These are phyloP conservation scores for Salix brachista DNA, from an alignment of 345 rosid genomes.

Conservation along the genomic window DNA sequence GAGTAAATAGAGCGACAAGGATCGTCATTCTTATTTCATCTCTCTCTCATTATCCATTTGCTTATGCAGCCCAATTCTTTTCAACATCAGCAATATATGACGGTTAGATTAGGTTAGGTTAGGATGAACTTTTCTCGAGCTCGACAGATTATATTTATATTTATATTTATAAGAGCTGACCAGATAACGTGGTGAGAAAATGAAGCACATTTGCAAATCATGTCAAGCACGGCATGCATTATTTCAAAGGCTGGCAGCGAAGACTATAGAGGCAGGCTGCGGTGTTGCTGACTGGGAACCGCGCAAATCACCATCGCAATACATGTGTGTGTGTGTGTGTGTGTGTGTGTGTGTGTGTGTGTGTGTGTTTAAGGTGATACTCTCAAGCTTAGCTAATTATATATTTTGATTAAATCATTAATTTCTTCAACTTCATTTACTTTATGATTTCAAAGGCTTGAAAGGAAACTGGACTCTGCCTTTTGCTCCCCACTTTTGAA, in stretches of 20 bases:
- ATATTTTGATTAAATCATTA: too few species aligned
- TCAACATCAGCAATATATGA: neutral
- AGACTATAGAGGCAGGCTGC: neutral
- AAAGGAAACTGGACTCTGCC: neutral
- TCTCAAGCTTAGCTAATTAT: too few species aligned
- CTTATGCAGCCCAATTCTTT: neutral
- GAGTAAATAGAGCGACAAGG: neutral
- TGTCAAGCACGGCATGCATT: constrained; percentile 11
- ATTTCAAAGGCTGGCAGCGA: neutral
- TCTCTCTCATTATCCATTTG: too few species aligned
- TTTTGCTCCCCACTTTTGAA: neutral
- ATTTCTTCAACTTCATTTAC: too few species aligned
- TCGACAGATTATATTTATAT: too few species aligned
- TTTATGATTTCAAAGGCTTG: neutral
- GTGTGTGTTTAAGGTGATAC: too few species aligned
- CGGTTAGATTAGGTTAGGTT: neutral
- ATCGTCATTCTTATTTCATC: neutral
- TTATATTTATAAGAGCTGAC: too few species aligned
- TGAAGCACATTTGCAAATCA: neutral
- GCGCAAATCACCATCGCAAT: neutral
- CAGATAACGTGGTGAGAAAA: neutral
- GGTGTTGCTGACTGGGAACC: constrained; percentile 16
- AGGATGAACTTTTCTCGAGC: neutral
- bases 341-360: too few species aligned
- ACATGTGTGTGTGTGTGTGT: too few species aligned